Conservation (phyloP, 2,329 filamentous ascomycete species). For the Apiospora aurea region DNA sequence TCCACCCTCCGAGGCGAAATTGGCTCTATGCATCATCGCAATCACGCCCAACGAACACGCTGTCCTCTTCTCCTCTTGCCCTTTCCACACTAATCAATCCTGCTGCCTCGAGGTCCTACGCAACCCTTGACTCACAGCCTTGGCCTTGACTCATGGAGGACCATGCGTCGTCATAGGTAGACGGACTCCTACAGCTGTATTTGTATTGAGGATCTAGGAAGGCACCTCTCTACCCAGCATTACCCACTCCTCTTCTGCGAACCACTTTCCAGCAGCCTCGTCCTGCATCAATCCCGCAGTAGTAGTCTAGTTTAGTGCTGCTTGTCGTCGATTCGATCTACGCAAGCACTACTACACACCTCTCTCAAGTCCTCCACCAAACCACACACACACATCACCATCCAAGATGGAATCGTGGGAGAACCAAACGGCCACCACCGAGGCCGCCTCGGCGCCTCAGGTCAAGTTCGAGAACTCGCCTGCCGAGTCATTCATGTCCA, state of each 20-base stretch:
- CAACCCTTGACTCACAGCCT: conserved; percentile 22
- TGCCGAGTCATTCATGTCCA: conserved; percentile 60
- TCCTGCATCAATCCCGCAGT: conserved; percentile 30
- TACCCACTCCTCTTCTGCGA: conserved; percentile 20
- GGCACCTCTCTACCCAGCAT: conserved; percentile 43
- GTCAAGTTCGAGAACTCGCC: conserved; percentile 63
- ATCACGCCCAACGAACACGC: conserved; percentile 26
- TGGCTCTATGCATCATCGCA: not conserved
- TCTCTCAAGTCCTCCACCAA: conserved; percentile 29
- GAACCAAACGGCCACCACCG: conserved; percentile 38
- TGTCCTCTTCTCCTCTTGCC: conserved; percentile 25
- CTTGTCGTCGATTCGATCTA: not conserved
- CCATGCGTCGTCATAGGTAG: conserved; percentile 35
- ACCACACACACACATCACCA: conserved; percentile 37
- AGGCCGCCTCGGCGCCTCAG: conserved; percentile 47
- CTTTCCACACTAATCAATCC: not conserved
- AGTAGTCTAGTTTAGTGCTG: conserved; percentile 29
- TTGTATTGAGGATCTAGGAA: conserved; percentile 49
- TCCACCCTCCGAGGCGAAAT: conserved; percentile 24
- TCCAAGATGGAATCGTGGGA: conserved; percentile 49
- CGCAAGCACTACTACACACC: conserved; percentile 23
- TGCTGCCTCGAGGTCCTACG: conserved; percentile 25
- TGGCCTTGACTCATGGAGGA: conserved; percentile 34
- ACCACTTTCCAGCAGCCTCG: conserved; percentile 26
- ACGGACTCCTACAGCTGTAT: conserved; percentile 35